Evolutionary conservation across 164 flowering plant species (phyloP).

Genomic region (Berberis thunbergii): DNA sequence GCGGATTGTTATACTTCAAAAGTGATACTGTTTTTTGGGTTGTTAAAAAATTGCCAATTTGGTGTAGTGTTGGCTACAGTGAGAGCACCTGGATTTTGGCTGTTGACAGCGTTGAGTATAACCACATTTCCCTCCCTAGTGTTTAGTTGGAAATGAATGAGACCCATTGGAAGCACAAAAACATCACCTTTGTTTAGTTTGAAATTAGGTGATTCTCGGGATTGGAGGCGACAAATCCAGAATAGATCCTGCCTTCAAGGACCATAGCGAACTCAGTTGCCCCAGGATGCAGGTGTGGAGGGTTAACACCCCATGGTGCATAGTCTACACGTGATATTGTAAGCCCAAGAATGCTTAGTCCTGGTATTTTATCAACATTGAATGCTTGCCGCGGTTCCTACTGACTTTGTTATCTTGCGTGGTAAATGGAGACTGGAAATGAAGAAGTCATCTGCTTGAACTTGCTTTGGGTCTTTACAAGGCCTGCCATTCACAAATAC

Average conservation of each 20-base stretch:
- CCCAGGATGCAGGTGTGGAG: neutral
- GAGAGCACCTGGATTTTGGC: neutral
- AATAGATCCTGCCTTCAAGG: neutral
- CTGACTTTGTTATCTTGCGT: neutral
- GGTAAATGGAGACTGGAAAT: neutral
- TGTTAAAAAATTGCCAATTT: too few relatives aligned
- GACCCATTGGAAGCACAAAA: slow-evolving; percentile 1
- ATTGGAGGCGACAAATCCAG: neutral
- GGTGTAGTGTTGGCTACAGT: too few relatives aligned
- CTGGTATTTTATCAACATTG: neutral
- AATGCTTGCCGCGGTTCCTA: neutral
- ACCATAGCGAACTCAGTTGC: neutral
- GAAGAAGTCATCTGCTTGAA: neutral
- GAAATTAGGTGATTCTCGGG: neutral
- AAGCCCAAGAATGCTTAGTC: neutral
- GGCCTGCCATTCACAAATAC: neutral
- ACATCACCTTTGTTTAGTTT: neutral
- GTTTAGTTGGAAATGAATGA: neutral
- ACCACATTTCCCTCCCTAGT: neutral
- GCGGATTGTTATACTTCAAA: too few relatives aligned
- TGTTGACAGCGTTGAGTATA: neutral
- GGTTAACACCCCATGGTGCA: neutral
- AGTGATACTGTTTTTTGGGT: too few relatives aligned
- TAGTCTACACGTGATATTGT: neutral
- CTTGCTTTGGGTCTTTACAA: too few relatives aligned